Conservation (phyloP, 2,329 filamentous ascomycete species). For the Penicillium sp. region DNA sequence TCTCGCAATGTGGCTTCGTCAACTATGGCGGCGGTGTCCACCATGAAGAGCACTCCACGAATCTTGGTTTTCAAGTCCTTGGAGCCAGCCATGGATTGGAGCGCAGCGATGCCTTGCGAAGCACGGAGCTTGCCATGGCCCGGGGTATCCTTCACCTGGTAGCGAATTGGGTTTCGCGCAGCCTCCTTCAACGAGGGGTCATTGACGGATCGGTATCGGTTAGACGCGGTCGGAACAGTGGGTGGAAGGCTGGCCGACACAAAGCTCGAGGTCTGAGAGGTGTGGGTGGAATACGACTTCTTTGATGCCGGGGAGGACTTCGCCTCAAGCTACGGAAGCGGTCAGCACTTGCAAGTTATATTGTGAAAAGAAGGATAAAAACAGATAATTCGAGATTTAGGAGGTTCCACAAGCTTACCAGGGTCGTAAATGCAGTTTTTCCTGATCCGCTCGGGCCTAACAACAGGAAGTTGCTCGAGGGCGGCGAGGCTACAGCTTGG, state of each 20-base stretch:
- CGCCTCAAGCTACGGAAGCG: constrained; percentile 41
- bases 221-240: constrained; percentile 53
- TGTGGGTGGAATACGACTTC: constrained; percentile 53
- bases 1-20: constrained; percentile 58
- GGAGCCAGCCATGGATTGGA: constrained; percentile 32
- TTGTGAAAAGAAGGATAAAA: background rate
- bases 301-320: constrained; percentile 43
- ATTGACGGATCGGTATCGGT: constrained; percentile 64
- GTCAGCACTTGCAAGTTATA: background rate
- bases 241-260: constrained; percentile 58
- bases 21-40: constrained; percentile 73
- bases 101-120: constrained; percentile 48
- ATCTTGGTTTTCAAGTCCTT: constrained; percentile 47
- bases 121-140: constrained; percentile 92
- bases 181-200: constrained; percentile 63
- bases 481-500: constrained; percentile 61
- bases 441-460: constrained; percentile 78
- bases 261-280: constrained; percentile 60
- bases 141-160: constrained; percentile 68
- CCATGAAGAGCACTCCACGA: constrained; percentile 76
- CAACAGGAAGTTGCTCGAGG: constrained; percentile 71
- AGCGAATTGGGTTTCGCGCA: constrained; percentile 37
- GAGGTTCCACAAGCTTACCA: constrained; percentile 50
- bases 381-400: background rate
- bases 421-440: constrained; percentile 84